Base-by-base conservation (phyloP, 2,329 filamentous ascomycete species). In the Talaromyces amestolkiae region DNA sequence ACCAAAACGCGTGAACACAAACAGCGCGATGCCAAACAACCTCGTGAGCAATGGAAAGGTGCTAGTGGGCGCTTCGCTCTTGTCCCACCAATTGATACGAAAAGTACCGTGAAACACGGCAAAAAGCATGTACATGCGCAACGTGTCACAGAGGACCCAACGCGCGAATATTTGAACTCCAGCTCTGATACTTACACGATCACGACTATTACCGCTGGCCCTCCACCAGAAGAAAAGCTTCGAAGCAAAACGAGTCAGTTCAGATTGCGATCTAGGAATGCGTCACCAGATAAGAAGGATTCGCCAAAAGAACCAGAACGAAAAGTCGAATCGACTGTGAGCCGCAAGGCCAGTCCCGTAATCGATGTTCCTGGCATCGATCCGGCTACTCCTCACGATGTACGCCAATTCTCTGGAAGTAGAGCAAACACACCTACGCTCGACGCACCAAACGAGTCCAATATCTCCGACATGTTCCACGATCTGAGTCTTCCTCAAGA, bases 41-140 rank as follows among this genome's bases (percentile, higher is more conserved):
- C 87, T 53, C 76, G 77, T 51, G 78, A 81, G 62, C 80, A 87
- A 65, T 93, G 91, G 91, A 89, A 88, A 71, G 90, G 90, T 19
- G 87, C 87, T 43, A 92, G 88, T 73, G 91, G 91, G 33, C 86
- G 90, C 69, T 83, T 84, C 49, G 81, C 85, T 41, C 82, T 91
- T 64, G 84, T 91, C 39, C 83, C 84, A 53, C 87, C 89, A 3
- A 84, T 91, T 43, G 84, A 81, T 72, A 89, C 91, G 72, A 85
- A 86, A 41, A n/a, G 11, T 27, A 49, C 22, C 33, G 22, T 33
- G 15, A 65, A 65, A 31, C 15, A 43, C 7, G 53, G 47, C 41
- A 60, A 65, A 43, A 35, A 43, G 24, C 17, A 33, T 62, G 17
- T 79, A 79, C 49, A 78, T 49, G 27, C 22, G 17, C 81, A 66